These are phyloP conservation scores for Basipetospora chlamydospora DNA, from an alignment of 2,329 filamentous ascomycete species.

Conservation along the genomic window DNA sequence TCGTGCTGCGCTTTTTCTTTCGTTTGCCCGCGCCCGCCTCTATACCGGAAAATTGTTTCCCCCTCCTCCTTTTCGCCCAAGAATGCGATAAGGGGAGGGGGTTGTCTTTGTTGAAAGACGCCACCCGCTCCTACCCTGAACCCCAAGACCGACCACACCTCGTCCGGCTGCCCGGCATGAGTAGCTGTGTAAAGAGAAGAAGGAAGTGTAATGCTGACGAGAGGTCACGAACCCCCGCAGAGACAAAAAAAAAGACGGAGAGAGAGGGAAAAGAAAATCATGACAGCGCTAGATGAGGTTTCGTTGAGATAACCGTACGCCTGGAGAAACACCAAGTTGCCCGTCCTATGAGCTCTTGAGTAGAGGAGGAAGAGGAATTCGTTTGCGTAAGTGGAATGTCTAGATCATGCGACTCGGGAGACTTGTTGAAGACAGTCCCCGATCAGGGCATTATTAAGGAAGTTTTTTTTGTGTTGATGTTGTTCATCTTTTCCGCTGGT, in stretches of 20 bases:
- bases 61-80: too few species aligned
- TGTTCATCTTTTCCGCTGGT: constrained; percentile 1
- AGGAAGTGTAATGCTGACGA: constrained; percentile 12
- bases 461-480: constrained; percentile 2
- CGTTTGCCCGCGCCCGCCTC: too few species aligned
- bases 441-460: constrained; percentile 1
- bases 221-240: constrained; percentile 15
- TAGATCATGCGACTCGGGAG: constrained; percentile 6
- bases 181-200: constrained; percentile 4
- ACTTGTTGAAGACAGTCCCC: constrained; percentile 5
- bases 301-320: constrained; percentile 33
- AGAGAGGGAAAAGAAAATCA: constrained; percentile 12
- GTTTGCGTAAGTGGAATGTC: constrained; percentile 8
- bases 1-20: too few species aligned
- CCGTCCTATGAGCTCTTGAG: constrained; percentile 4
- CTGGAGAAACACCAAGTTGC: constrained; percentile 8
- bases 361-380: constrained; percentile 3
- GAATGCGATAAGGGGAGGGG: constrained; percentile 9
- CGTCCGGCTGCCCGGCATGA: constrained; percentile 11
- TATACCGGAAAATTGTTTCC: too few species aligned
- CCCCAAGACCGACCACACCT: too few species aligned
- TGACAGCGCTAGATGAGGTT: constrained; percentile 20
- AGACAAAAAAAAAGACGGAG: constrained; percentile 12
- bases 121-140: constrained; percentile 18
- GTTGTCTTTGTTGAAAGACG: constrained; percentile 34